Base-by-base conservation (phyloP, 495 filamentous ascomycete genomes). In the Sphaerosporella brunnea region DNA sequence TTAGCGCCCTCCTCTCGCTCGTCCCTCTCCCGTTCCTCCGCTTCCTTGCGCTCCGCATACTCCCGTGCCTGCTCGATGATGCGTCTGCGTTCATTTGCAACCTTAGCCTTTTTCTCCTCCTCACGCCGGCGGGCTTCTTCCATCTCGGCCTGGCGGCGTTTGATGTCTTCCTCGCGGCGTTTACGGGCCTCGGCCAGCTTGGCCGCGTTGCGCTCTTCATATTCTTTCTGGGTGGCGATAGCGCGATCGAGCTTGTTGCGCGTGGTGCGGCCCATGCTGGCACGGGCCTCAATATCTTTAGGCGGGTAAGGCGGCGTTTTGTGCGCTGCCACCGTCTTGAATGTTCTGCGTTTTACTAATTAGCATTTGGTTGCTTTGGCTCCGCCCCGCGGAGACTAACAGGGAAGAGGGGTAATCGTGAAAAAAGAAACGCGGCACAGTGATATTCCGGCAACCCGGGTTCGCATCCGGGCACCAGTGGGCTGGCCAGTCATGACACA, bases 211-310 rank as follows among this genome's bases (percentile, higher is more conserved):
- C 82, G 83, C 49, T 86, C 80, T 58, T 97, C 92, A 60, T 93
- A 96, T 53, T 92, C 86, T 40, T 73, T 77, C 63, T 96, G 90
- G 49, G 69, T 77, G 53, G 85, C 78, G 23, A 88, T 71, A 0
- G 82, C 78, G 38, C 84, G 78, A 52, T 86, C 84, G 4, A 96
- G 72, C 63, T 97, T 88, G 52, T 79, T 80, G 50, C 82, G 79
- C 63, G 92, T 96, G 57, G 93, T 90, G 21, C 79, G 73, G 48
- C 83, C 86, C 92, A 97, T 96, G 69, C 83, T 88, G 24, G 90
- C 88, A 45, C 92, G 84, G 63, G 88, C 83, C 58, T 96, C 88
- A 46, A 97, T 73, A 51, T 94, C 84, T 28, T 77, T 70, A 48
- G 80, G 77, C 0, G 88, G 88, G 65, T 94, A 97, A 0, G 92